These are phyloP conservation scores for Graphiopsis chlorocephala DNA, from an alignment of 2,329 filamentous ascomycete species.

Conservation along the genomic window DNA sequence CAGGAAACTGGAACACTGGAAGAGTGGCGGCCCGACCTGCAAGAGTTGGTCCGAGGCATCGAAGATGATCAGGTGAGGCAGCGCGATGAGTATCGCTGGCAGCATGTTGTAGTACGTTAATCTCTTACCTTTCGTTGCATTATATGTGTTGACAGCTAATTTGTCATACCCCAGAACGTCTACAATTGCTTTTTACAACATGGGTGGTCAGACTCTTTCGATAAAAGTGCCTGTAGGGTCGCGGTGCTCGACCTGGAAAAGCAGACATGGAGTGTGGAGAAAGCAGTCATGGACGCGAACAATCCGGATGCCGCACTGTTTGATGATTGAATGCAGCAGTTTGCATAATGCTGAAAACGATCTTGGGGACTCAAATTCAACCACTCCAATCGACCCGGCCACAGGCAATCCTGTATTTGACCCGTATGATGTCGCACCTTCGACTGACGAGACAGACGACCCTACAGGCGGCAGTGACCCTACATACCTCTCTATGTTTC, in stretches of 20 bases:
- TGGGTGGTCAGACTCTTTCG: conserved; percentile 3
- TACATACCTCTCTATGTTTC: too few species aligned
- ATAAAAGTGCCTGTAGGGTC: background rate
- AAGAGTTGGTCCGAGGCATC: background rate
- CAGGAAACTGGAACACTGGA: background rate
- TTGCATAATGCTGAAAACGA: background rate
- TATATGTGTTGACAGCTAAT: background rate
- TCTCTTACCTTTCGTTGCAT: background rate
- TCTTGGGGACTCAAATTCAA: too few species aligned
- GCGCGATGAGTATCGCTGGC: background rate
- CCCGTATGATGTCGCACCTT: too few species aligned
- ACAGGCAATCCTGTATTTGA: too few species aligned
- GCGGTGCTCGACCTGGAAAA: conserved; percentile 2
- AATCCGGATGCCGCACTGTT: conserved; percentile 9
- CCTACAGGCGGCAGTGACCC: too few species aligned
- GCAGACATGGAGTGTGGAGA: background rate
- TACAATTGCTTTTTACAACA: background rate
- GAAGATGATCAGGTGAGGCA: background rate
- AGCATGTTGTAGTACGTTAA: background rate
- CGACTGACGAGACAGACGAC: too few species aligned
- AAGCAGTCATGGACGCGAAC: background rate
- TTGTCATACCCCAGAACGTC: background rate
- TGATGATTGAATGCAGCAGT: conserved; percentile 16
- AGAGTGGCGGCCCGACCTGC: background rate
- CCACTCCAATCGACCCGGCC: too few species aligned